Evolutionary conservation across 306 rosid species (phyloP).

Genomic region (Cucumis hystrix): DNA sequence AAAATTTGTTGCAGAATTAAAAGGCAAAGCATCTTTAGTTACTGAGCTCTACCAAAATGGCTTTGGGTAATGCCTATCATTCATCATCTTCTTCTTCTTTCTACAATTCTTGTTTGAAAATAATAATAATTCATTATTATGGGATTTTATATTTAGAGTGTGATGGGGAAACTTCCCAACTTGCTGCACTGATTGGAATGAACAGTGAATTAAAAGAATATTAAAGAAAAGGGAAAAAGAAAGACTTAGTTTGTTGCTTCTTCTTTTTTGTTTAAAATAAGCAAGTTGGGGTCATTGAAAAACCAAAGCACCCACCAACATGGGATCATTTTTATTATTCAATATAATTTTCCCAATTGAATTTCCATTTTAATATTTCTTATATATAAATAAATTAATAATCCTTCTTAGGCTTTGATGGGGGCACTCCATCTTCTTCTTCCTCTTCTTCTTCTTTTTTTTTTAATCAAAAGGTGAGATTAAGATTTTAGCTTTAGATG

Average conservation of each 20-base stretch:
- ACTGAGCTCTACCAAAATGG: not conserved
- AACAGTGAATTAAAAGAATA: not conserved
- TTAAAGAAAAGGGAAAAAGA: not conserved
- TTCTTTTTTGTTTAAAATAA: not conserved
- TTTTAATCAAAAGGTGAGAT: not conserved
- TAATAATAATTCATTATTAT: not conserved
- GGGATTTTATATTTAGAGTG: not conserved
- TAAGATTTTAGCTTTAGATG: not conserved
- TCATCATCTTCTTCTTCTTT: not conserved
- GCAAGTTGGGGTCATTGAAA: not conserved
- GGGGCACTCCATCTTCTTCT: not conserved
- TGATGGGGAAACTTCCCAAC: not conserved
- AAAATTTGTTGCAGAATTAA: not conserved
- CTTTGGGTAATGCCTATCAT: not conserved
- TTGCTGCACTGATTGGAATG: slow-evolving; percentile 1
- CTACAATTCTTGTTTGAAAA: not conserved
- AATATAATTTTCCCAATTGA: not conserved
- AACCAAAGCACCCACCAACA: not conserved
- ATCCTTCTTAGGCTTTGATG: not conserved
- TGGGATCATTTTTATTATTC: slow-evolving; percentile 1
- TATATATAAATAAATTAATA: not conserved
- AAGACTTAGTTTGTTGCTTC: not conserved
- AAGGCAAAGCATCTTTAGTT: not conserved
- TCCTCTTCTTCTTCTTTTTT: no score
- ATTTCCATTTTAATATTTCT: not conserved